phyloP scores from a whole-genome alignment of 495 filamentous ascomycete species.

The Penicillium nucicola region DNA sequence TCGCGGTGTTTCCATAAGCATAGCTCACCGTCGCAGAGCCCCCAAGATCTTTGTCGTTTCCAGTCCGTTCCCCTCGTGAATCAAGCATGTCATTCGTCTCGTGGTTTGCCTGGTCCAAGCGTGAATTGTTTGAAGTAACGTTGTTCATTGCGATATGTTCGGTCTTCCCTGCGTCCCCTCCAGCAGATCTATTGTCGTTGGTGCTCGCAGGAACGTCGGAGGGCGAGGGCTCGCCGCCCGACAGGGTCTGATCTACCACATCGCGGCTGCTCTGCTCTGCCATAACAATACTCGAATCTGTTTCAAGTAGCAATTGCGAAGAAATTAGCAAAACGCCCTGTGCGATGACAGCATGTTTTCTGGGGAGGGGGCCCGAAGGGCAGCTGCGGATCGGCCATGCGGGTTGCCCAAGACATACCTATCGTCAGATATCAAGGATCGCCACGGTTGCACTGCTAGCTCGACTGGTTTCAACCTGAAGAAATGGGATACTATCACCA shows the following conservation, averaged over 20 bases:
- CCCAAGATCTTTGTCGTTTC: conserved; percentile 29
- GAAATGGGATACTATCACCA: conserved; percentile 35
- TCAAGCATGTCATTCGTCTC: conserved; percentile 18
- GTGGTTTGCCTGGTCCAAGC: conserved; percentile 23
- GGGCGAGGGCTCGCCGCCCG: conserved; percentile 68
- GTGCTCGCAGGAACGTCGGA: conserved; percentile 70
- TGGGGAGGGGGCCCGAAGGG: conserved; percentile 11
- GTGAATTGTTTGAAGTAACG: conserved; percentile 23
- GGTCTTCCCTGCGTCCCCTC: conserved; percentile 52
- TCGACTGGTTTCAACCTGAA: conserved; percentile 41
- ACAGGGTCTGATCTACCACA: conserved; percentile 77
- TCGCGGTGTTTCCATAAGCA: background rate
- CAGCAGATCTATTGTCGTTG: conserved; percentile 52
- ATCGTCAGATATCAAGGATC: conserved; percentile 48
- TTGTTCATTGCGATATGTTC: conserved; percentile 36
- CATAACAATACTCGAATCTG: conserved; percentile 73
- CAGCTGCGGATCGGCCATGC: conserved; percentile 22
- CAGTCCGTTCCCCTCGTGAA: conserved; percentile 19
- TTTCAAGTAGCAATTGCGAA: conserved; percentile 23
- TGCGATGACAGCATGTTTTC: conserved; percentile 5
- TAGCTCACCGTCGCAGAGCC: conserved; percentile 31
- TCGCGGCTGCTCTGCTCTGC: conserved; percentile 73
- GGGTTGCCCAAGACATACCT: conserved; percentile 40
- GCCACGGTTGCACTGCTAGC: conserved; percentile 46
- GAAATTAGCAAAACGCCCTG: conserved; percentile 18